Evolutionary conservation across 1,139 yeast genomes (phyloP).

Genomic region (Geotrichum aggregatum): DNA sequence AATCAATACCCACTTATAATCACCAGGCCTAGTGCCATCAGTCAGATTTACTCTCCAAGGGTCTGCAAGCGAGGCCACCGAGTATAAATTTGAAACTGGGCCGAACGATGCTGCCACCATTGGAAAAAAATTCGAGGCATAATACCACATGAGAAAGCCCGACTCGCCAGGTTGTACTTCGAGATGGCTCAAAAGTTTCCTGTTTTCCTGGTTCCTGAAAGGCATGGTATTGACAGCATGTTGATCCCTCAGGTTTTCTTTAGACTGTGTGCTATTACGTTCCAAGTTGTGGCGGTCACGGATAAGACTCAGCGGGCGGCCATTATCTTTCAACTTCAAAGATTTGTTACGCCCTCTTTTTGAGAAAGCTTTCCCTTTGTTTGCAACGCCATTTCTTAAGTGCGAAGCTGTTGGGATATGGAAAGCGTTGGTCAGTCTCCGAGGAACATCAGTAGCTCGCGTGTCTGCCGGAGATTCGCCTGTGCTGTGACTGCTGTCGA

Average conservation of each 20-base stretch:
- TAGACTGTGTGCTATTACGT: not conserved
- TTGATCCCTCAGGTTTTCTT: not conserved
- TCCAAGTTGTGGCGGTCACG: too few species aligned
- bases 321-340: too few species aligned
- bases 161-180: not conserved
- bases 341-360: too few species aligned
- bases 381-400: too few species aligned
- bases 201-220: not conserved
- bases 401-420: too few species aligned
- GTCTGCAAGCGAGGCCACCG: slow-evolving; percentile 64
- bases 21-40: slow-evolving; percentile 28
- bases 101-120: slow-evolving; percentile 72
- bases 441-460: too few species aligned
- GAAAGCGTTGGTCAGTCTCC: too few species aligned
- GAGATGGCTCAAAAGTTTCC: not conserved
- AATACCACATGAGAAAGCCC: slow-evolving; percentile 47
- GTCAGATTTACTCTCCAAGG: slow-evolving; percentile 50
- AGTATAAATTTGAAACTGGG: slow-evolving; percentile 69
- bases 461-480: too few species aligned
- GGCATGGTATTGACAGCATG: not conserved
- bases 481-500: too few species aligned
- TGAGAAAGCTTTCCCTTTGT: too few species aligned
- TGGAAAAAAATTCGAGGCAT: slow-evolving; percentile 63
- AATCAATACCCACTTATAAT: slow-evolving; percentile 45
- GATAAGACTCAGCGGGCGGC: too few species aligned